A percentile compares a stretch with the other conserved stretches of the same genome.
phyloP scores from a whole-genome alignment of 345 rosid genomes.

The Fremontodendron californicum region DNA sequence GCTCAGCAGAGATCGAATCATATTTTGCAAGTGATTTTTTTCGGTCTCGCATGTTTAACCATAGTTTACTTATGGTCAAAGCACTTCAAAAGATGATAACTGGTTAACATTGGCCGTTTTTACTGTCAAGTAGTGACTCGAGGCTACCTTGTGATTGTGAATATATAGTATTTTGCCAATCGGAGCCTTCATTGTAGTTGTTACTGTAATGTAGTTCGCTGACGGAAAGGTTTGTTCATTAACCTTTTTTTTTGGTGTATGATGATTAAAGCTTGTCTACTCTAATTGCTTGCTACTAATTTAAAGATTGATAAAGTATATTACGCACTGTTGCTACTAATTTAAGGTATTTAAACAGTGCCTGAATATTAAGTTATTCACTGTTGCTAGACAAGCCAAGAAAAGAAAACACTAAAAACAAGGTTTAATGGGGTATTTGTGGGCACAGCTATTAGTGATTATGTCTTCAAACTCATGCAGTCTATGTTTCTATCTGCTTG shows the following conservation, averaged over 20 bases:
- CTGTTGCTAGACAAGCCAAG: neutral
- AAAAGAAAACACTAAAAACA: neutral
- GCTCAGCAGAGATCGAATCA: conserved; percentile 10
- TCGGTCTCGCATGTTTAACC: conserved; percentile 3
- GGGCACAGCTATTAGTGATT: neutral
- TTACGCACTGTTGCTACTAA: neutral
- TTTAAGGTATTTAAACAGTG: too few species aligned
- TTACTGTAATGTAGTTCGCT: neutral
- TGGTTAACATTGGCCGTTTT: neutral
- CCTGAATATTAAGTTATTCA: neutral
- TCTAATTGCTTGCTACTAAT: neutral
- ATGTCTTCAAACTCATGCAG: neutral
- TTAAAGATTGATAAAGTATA: neutral
- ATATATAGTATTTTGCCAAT: neutral
- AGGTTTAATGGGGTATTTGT: neutral
- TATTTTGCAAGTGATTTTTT: conserved; percentile 12
- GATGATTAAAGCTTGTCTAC: neutral
- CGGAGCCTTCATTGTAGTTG: neutral
- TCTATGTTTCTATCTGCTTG: neutral
- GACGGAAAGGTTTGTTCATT: neutral
- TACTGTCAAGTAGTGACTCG: neutral
- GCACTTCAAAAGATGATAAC: conserved; percentile 5
- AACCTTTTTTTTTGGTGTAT: neutral
- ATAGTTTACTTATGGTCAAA: conserved; percentile 14
- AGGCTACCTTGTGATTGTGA: neutral